These are phyloP conservation scores for Tetrapisispora iriomotensis DNA, from an alignment of 805 yeast genomes.

Conservation along the genomic window DNA sequence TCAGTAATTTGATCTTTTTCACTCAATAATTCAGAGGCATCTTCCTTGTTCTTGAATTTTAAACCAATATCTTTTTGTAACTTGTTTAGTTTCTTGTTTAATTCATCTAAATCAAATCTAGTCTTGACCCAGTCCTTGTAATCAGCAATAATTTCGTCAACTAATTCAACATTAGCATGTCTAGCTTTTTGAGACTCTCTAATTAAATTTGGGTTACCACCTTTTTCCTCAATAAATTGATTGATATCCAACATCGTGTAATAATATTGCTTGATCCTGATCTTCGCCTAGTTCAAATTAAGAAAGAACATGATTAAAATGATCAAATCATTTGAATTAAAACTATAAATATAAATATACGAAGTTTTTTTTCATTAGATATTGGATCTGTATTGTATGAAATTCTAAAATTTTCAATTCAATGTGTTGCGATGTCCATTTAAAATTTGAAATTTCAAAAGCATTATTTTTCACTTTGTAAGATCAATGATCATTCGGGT, in stretches of 20 bases:
- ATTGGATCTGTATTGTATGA: too few relatives aligned
- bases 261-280: neutral
- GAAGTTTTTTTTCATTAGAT: too few relatives aligned
- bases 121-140: conserved; percentile 89
- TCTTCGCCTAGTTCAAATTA: neutral
- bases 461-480: too few relatives aligned
- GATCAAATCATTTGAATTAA: neutral
- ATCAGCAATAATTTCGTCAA: conserved; percentile 86
- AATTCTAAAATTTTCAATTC: too few relatives aligned
- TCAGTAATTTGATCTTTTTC: conserved; percentile 68
- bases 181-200: conserved; percentile 86
- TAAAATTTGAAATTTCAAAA: too few relatives aligned
- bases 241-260: conserved; percentile 75
- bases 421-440: too few relatives aligned
- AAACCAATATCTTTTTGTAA: conserved; percentile 88
- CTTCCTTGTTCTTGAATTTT: conserved; percentile 91
- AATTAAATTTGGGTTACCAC: conserved; percentile 88
- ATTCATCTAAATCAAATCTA: conserved; percentile 81
- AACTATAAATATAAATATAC: neutral
- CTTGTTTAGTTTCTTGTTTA: conserved; percentile 80
- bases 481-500: too few relatives aligned
- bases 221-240: conserved; percentile 89
- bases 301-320: neutral
- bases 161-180: conserved; percentile 88
- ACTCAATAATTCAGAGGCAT: conserved; percentile 72